A percentile compares a stretch with the other conserved stretches of the same genome.
phyloP scores from a whole-genome alignment of 2,329 filamentous ascomycete species.

The Fusarium cicatricum region DNA sequence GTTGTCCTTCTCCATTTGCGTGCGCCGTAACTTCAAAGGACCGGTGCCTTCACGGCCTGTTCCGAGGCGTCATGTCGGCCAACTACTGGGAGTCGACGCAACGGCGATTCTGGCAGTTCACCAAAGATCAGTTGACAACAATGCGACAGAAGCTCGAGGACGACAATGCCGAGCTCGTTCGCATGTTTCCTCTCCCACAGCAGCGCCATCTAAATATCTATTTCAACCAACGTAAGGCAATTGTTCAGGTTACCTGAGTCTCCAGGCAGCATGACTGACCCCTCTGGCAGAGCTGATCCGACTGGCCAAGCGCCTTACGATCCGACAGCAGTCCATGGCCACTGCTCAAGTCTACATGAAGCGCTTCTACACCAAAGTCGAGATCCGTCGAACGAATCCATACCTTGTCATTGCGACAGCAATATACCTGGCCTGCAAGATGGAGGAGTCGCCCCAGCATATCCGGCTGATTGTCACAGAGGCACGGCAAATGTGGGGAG shows the following conservation, averaged over 20 bases:
- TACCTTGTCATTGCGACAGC: conserved; percentile 94
- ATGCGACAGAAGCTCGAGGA: conserved; percentile 81
- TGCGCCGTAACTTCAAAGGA: background rate
- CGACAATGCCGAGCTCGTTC: conserved; percentile 75
- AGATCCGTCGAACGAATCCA: conserved; percentile 91
- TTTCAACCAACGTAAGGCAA: conserved; percentile 82
- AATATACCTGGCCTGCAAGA: conserved; percentile 95
- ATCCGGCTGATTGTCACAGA: conserved; percentile 91
- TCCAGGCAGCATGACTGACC: conserved; percentile 5
- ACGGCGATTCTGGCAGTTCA: conserved; percentile 88
- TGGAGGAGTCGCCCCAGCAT: conserved; percentile 97
- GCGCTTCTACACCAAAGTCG: conserved; percentile 89
- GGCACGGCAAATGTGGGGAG: conserved; percentile 84
- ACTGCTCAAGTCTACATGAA: conserved; percentile 96
- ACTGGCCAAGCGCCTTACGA: conserved; percentile 82
- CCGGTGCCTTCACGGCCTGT: conserved; percentile 18
- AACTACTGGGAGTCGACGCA: conserved; percentile 98
- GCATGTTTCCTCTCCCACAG: conserved; percentile 84
- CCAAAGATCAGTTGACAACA: conserved; percentile 78
- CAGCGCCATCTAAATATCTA: conserved; percentile 86
- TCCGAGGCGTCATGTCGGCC: conserved; percentile 73
- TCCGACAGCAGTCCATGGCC: conserved; percentile 90
- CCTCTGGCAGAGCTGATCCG: conserved; percentile 73
- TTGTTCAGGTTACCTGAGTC: background rate
- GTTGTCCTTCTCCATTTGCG: background rate